Percentiles rank a stretch among this genome's conserved stretches.
Conservation (phyloP, 2,329 filamentous ascomycete genomes). For the Xylaria digitata region DNA sequence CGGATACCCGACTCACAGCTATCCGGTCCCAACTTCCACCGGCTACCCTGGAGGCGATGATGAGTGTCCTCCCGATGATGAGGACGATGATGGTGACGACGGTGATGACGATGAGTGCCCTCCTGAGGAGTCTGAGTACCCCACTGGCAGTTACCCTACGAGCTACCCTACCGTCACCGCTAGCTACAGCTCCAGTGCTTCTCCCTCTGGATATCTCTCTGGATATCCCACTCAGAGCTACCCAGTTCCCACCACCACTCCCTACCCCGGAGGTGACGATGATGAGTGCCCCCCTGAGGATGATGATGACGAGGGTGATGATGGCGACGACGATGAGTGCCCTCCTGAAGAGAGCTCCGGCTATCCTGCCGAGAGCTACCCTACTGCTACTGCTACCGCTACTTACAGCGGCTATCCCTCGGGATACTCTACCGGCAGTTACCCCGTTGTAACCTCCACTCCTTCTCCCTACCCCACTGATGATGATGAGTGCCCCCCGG, state of each 20-base stretch:
- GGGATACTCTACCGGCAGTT: constrained; percentile 23
- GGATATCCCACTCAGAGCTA: constrained; percentile 34
- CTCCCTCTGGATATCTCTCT: constrained; percentile 31
- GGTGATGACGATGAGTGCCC: constrained; percentile 32
- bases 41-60: constrained; percentile 35
- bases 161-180: constrained; percentile 2
- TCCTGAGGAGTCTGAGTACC: constrained; percentile 26
- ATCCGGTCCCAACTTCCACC: constrained; percentile 30
- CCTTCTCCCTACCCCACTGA: constrained; percentile 18
- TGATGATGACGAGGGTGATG: constrained; percentile 19
- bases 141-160: constrained; percentile 4
- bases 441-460: background rate
- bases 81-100: constrained; percentile 17
- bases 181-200: constrained; percentile 25
- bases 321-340: constrained; percentile 26
- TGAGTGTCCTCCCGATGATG: constrained; percentile 20
- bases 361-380: constrained; percentile 16
- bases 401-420: constrained; percentile 26
- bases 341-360: background rate
- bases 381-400: constrained; percentile 8
- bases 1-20: constrained; percentile 31
- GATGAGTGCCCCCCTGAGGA: constrained; percentile 30
- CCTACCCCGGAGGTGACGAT: constrained; percentile 26
- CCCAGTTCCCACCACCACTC: constrained; percentile 25
- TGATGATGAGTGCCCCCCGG: constrained; percentile 23